Conservation (phyloP, 2,329 filamentous ascomycete genomes). For the Eutypa lata region DNA sequence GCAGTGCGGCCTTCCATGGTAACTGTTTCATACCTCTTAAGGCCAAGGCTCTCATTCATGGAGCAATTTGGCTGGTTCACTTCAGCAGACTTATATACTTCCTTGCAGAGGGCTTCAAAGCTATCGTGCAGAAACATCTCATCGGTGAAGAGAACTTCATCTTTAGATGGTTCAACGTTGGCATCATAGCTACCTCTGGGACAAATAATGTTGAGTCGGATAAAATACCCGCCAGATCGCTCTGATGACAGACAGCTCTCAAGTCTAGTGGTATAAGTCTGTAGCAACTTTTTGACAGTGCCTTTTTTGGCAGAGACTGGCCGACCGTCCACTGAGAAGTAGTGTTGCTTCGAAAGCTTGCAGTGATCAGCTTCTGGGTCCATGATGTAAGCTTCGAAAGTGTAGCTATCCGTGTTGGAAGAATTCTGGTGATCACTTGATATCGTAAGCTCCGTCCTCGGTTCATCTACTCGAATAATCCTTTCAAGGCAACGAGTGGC, state of each 20-base stretch:
- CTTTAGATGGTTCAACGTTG: conserved; percentile 70
- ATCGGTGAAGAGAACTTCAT: conserved; percentile 66
- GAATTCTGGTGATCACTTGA: conserved; percentile 1
- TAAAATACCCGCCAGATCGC: conserved; percentile 51
- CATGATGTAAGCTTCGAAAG: conserved; percentile 58
- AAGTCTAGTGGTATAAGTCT: conserved; percentile 44
- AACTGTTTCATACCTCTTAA: neutral
- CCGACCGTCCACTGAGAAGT: conserved; percentile 66
- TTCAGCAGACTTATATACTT: conserved; percentile 31
- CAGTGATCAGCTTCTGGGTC: conserved; percentile 41
- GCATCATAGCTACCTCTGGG: conserved; percentile 63
- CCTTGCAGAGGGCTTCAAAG: conserved; percentile 43
- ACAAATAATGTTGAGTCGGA: conserved; percentile 63
- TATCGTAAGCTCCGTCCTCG: conserved; percentile 4
- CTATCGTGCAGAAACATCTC: conserved; percentile 42
- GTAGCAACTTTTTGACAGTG: conserved; percentile 56
- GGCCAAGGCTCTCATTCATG: neutral
- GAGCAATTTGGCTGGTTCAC: neutral
- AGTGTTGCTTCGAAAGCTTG: conserved; percentile 50
- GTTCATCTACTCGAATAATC: conserved; percentile 9
- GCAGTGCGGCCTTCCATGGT: neutral
- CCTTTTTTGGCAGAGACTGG: conserved; percentile 57
- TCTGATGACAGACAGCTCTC: conserved; percentile 19
- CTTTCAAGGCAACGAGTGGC: conserved; percentile 51
- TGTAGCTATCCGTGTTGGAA: conserved; percentile 30